phyloP scores from a whole-genome alignment of 371 early-diverging fungal species.

The Mortierella polycephala region DNA sequence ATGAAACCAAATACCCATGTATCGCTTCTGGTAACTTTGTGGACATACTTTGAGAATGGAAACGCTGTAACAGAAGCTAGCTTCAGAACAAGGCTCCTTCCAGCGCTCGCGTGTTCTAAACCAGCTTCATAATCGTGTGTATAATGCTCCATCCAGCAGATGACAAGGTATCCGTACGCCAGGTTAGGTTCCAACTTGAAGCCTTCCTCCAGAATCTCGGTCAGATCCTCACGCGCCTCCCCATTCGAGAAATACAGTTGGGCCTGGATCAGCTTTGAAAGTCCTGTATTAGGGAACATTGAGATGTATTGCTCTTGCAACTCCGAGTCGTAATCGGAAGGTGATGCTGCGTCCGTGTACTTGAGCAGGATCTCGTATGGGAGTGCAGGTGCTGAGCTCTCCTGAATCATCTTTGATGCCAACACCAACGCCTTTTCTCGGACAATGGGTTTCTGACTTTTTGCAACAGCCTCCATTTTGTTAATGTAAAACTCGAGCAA shows the following conservation, averaged over 20 bases:
- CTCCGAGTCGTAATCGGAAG: conserved; percentile 61
- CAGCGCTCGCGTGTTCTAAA: conserved; percentile 68
- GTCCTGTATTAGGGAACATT: conserved; percentile 62
- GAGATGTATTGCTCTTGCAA: conserved; percentile 57
- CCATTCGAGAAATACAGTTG: conserved; percentile 56
- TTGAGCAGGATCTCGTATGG: conserved; percentile 66
- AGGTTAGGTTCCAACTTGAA: conserved; percentile 59
- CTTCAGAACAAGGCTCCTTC: conserved; percentile 58
- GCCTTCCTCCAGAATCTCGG: conserved; percentile 63
- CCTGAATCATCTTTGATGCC: conserved; percentile 54
- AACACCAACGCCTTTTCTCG: conserved; percentile 44
- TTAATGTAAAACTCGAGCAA: conserved; percentile 39
- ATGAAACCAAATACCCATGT: no score
- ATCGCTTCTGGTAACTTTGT: no score
- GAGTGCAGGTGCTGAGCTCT: conserved; percentile 46
- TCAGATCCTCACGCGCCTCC: conserved; percentile 58
- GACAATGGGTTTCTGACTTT: conserved; percentile 13
- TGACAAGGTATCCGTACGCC: conserved; percentile 63
- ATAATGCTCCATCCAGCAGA: conserved; percentile 66
- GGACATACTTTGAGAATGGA: conserved; percentile 54
- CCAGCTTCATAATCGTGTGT: conserved; percentile 67
- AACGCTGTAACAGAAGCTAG: conserved; percentile 53
- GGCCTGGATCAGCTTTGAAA: conserved; percentile 64
- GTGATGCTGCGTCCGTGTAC: conserved; percentile 59
- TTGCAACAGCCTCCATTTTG: conserved; percentile 22